phyloP scores from a whole-genome alignment of 768 basidiomycete species.

The Tulasnella sp. region DNA sequence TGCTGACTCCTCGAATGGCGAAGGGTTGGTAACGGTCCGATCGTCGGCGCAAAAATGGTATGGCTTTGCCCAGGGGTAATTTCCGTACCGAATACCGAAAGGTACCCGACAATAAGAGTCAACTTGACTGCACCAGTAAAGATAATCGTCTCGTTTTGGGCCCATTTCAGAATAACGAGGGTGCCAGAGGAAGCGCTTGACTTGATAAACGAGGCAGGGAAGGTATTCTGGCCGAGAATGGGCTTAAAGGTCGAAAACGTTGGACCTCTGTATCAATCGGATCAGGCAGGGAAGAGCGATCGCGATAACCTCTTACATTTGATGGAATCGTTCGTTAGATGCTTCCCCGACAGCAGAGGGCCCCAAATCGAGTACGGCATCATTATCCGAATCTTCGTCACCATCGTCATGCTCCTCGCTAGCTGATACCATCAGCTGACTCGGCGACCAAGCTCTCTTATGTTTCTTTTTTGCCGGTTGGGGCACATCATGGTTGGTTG shows the following conservation, averaged over 20 bases:
- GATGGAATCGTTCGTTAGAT: neutral
- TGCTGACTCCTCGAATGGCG: constrained; percentile 21
- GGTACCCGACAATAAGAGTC: constrained; percentile 57
- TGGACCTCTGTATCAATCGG: neutral
- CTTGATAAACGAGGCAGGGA: constrained; percentile 33
- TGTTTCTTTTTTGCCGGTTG: neutral
- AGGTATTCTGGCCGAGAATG: constrained; percentile 45
- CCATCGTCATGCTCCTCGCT: constrained; percentile 41
- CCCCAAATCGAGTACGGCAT: constrained; percentile 31
- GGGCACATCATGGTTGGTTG: neutral
- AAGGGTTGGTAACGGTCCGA: constrained; percentile 67
- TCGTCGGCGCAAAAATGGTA: constrained; percentile 69
- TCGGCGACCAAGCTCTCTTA: constrained; percentile 58
- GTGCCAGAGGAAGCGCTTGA: constrained; percentile 32
- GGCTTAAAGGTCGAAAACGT: constrained; percentile 24
- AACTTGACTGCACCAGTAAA: constrained; percentile 66
- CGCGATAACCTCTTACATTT: neutral
- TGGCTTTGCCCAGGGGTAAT: constrained; percentile 52
- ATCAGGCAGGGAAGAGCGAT: neutral
- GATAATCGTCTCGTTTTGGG: constrained; percentile 50
- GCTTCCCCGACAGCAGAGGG: neutral
- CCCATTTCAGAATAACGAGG: constrained; percentile 46
- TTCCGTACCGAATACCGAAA: constrained; percentile 57
- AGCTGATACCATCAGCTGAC: constrained; percentile 50
- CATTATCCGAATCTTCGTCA: constrained; percentile 30